phyloP scores from a whole-genome alignment of 2,329 filamentous ascomycete genomes.

The Sarocladium oryzae region DNA sequence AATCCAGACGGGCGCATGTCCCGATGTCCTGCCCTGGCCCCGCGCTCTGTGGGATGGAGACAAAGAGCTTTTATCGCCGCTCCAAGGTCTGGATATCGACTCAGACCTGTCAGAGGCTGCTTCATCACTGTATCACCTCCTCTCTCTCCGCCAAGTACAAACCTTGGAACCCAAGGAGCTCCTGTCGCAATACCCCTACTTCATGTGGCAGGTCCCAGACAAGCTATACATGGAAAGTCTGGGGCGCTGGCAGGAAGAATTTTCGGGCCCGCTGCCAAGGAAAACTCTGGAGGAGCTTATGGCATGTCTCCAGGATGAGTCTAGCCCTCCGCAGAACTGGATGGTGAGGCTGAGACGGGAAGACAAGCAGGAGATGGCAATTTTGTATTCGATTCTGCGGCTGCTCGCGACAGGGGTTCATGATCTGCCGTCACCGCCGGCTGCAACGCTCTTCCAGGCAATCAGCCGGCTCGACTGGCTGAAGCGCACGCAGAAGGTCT shows the following conservation, averaged over 20 bases:
- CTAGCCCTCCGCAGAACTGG: neutral
- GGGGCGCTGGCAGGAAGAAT: neutral
- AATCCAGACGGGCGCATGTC: neutral
- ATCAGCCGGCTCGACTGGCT: neutral
- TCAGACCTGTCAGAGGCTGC: neutral
- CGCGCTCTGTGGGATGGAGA: neutral
- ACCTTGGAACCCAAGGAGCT: neutral
- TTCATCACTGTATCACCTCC: neutral
- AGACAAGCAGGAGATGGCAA: constrained; percentile 1
- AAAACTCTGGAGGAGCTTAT: neutral
- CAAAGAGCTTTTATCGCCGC: neutral
- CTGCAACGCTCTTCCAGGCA: neutral
- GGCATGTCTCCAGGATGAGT: neutral
- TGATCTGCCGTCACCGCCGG: constrained; percentile 2
- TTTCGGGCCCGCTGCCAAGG: neutral
- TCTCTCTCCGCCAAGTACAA: neutral
- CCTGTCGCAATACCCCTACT: neutral
- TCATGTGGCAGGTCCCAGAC: constrained; percentile 3
- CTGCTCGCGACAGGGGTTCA: neutral
- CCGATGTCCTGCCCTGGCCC: neutral
- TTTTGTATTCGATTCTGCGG: neutral
- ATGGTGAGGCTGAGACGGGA: neutral
- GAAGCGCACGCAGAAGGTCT: neutral
- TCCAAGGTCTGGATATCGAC: neutral
- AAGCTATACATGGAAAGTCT: neutral